These are phyloP conservation scores for Russula compacta DNA, from an alignment of 768 basidiomycete species.

Conservation along the genomic window DNA sequence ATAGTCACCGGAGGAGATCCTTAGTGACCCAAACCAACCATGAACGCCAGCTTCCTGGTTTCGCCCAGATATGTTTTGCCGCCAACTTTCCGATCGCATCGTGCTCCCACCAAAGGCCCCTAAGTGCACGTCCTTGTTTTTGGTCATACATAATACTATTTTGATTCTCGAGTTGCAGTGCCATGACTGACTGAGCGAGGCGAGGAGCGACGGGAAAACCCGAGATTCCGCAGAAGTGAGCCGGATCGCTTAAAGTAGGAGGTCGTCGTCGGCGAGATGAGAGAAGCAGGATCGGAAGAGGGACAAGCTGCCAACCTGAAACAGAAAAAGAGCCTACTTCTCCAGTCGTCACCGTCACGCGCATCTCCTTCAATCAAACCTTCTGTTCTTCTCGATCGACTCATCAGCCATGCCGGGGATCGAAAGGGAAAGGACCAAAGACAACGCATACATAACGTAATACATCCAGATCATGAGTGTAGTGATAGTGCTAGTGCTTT, in stretches of 20 bases:
- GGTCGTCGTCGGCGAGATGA: neutral
- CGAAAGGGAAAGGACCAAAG: no score
- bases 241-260: neutral
- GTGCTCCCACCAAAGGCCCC: no score
- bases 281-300: neutral
- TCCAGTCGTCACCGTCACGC: neutral
- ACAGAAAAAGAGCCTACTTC: neutral
- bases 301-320: slow-evolving; percentile 15
- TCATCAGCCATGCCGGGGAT: slow-evolving; percentile 1
- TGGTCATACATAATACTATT: no score
- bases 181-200: no score
- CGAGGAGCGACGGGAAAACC: neutral
- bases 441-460: slow-evolving; percentile 6
- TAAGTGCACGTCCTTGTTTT: no score
- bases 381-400: neutral
- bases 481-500: neutral
- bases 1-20: slow-evolving; percentile 3
- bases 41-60: neutral
- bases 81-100: slow-evolving; percentile 5
- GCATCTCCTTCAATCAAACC: slow-evolving; percentile 3
- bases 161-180: no score
- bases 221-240: neutral
- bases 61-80: neutral
- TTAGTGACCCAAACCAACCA: neutral
- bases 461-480: neutral